phyloP scores from a whole-genome alignment of 495 filamentous ascomycete genomes.

The Xylaria cubensis region DNA sequence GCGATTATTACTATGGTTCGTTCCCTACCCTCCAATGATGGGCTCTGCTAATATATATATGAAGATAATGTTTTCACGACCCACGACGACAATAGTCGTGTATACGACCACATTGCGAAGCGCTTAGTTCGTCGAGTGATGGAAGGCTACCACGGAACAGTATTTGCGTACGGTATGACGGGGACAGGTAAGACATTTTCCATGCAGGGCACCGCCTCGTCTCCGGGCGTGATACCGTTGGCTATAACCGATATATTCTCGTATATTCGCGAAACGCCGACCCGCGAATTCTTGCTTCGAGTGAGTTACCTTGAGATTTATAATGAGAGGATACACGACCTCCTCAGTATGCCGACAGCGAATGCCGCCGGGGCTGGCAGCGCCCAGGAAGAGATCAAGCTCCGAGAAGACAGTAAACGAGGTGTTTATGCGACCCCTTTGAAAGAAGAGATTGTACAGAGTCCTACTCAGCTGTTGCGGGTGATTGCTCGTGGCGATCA shows the following conservation, averaged over 20 bases:
- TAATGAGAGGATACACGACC: slow-evolving; percentile 96
- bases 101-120: slow-evolving; percentile 93
- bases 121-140: slow-evolving; percentile 94
- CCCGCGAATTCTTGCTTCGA: slow-evolving; percentile 90
- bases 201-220: slow-evolving; percentile 97
- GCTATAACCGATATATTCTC: slow-evolving; percentile 99
- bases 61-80: slow-evolving; percentile 94
- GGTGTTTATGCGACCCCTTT: slow-evolving; percentile 95
- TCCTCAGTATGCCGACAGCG: slow-evolving; percentile 74
- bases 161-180: slow-evolving; percentile 99
- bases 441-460: slow-evolving; percentile 98
- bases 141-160: slow-evolving; percentile 98
- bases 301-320: slow-evolving; percentile 99
- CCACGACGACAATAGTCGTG: slow-evolving; percentile 88
- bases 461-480: slow-evolving; percentile 90
- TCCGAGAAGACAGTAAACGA: slow-evolving; percentile 93
- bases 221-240: slow-evolving; percentile 95
- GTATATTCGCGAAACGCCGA: slow-evolving; percentile 95
- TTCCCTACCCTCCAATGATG: neutral
- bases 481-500: slow-evolving; percentile 96
- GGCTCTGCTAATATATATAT: slow-evolving; percentile 30
- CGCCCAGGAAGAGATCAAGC: slow-evolving; percentile 87
- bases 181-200: slow-evolving; percentile 98
- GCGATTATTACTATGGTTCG: slow-evolving; percentile 91
- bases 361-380: slow-evolving; percentile 49